Conservation (phyloP, 2,329 filamentous ascomycete genomes). For the Didymella arachidicola region DNA sequence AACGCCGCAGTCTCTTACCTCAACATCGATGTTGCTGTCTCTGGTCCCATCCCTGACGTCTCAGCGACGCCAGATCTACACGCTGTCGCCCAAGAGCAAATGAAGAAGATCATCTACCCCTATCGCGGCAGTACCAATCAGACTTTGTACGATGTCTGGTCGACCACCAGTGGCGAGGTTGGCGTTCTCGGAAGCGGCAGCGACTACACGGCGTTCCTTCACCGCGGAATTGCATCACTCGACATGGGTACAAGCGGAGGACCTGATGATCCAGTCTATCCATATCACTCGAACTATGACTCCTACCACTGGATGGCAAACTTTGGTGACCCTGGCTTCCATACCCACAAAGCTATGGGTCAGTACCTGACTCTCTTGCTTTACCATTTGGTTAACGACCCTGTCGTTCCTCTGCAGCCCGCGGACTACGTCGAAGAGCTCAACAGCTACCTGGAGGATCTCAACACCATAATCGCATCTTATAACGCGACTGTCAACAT, state of each 20-base stretch:
- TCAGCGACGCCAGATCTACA: constrained; percentile 54
- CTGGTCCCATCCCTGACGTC: constrained; percentile 53
- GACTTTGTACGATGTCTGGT: constrained; percentile 58
- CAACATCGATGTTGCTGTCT: constrained; percentile 60
- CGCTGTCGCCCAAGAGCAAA: constrained; percentile 42
- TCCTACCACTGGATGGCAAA: constrained; percentile 61
- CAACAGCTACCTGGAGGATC: constrained; percentile 45
- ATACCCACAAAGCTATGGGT: constrained; percentile 59
- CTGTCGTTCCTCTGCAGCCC: constrained; percentile 51
- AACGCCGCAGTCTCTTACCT: constrained; percentile 57
- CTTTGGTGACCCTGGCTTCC: constrained; percentile 61
- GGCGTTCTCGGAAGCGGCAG: constrained; percentile 56
- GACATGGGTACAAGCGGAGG: constrained; percentile 54
- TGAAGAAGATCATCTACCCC: constrained; percentile 55
- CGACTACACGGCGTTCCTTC: constrained; percentile 58
- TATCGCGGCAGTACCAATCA: constrained; percentile 48
- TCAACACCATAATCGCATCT: constrained; percentile 43
- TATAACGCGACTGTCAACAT: constrained; percentile 45
- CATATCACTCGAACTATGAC: constrained; percentile 59
- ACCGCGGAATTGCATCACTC: constrained; percentile 54
- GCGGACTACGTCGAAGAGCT: constrained; percentile 51
- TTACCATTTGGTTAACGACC: constrained; percentile 53
- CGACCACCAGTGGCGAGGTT: constrained; percentile 45
- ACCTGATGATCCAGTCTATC: constrained; percentile 55
- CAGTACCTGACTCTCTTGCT: constrained; percentile 56